Conservation (phyloP, 805 yeast species). For the Kodamaea sagamina region DNA sequence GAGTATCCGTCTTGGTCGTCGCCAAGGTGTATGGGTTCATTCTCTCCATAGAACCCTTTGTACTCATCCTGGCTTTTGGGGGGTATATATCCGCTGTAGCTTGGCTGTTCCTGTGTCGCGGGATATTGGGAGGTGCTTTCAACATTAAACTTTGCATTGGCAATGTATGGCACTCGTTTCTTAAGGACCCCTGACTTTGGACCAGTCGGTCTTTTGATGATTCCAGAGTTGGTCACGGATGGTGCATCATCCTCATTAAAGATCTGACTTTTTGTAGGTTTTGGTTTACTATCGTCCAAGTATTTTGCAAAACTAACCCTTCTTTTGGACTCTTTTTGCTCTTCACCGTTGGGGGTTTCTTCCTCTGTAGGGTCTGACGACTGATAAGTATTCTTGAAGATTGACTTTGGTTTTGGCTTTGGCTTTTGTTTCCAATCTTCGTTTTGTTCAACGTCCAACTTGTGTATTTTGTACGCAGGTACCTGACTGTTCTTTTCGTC, state of each 20-base stretch:
- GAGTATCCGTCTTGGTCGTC: no score
- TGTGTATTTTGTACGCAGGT: no score
- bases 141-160: constrained; percentile 5
- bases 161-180: not conserved
- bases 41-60: no score
- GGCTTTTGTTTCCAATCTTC: no score
- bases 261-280: constrained; percentile 6
- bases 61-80: not conserved
- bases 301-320: not conserved
- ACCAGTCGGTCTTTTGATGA: not conserved
- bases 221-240: not conserved
- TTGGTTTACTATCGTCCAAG: not conserved
- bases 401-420: no score
- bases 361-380: no score
- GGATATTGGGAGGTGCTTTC: not conserved
- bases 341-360: not conserved
- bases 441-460: no score
- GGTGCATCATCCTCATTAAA: constrained; percentile 2
- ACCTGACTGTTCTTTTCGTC: no score
- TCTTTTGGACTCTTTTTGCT: not conserved
- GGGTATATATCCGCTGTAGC: not conserved
- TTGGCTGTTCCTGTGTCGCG: not conserved
- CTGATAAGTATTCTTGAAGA: no score
- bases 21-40: no score
- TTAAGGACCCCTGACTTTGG: not conserved